Conservation (phyloP, 768 basidiomycete genomes). For the Tubosaeta sp. region DNA sequence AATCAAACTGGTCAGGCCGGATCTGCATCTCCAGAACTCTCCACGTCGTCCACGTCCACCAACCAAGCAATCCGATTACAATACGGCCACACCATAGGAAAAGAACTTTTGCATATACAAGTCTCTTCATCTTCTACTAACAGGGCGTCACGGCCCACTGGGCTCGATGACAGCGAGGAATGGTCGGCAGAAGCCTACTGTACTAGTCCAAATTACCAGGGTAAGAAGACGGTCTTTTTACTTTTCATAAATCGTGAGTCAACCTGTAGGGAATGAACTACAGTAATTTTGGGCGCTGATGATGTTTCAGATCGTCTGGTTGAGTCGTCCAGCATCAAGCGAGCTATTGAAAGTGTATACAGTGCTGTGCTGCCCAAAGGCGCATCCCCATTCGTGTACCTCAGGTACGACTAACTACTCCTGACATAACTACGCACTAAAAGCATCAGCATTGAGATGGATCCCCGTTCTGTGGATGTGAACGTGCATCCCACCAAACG, state of each 20-base stretch:
- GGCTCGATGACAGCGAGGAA: conserved; percentile 33
- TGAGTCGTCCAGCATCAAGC: conserved; percentile 82
- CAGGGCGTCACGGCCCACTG: conserved; percentile 17
- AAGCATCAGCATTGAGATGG: conserved; percentile 63
- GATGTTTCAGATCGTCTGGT: conserved; percentile 74
- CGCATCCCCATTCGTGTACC: conserved; percentile 84
- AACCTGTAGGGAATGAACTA: not conserved
- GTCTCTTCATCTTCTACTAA: conserved; percentile 32
- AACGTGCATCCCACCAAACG: conserved; percentile 98
- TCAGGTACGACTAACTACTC: conserved; percentile 55
- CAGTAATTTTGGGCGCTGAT: not conserved
- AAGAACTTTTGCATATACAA: conserved; percentile 58
- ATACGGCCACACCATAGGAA: conserved; percentile 77
- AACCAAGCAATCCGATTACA: conserved; percentile 70
- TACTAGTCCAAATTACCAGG: conserved; percentile 86
- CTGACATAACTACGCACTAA: not conserved
- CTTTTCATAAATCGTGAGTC: conserved; percentile 92
- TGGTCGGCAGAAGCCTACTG: conserved; percentile 77
- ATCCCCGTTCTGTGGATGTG: conserved; percentile 87
- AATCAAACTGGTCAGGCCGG: conserved; percentile 50
- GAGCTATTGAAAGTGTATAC: conserved; percentile 84
- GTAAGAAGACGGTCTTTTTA: conserved; percentile 79
- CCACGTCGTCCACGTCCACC: conserved; percentile 67
- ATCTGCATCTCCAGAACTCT: conserved; percentile 70
- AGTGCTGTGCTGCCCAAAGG: conserved; percentile 85